Evolutionary conservation across 2,329 filamentous ascomycete species (phyloP), one percentile per base, ranked within the genome.

Genomic region (Lanzia echinophila): DNA sequence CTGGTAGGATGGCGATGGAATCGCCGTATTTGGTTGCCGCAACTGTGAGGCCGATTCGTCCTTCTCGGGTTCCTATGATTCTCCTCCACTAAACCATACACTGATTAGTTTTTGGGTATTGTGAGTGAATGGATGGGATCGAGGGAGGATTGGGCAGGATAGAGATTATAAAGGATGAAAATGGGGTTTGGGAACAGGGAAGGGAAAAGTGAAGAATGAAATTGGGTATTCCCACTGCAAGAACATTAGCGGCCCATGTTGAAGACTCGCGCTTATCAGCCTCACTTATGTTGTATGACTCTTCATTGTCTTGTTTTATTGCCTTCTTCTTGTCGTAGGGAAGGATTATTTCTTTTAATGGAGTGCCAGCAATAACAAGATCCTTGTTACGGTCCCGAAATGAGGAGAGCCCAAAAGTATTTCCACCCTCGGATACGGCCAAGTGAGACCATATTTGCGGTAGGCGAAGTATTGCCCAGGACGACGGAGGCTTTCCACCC

Each of bases 171-270:
- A 28, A 28, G 8, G n/a, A n/a, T 4, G 4, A 28, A 28, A 4
- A 28, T 28, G 8, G 8, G 24, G 24, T 8, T 28, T 8, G 24
- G 24, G 24, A 28, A 28, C 8, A 28, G 24, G 24, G 8, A 28
- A 28, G 8, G 24, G 24, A 8, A 28, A 28, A 28, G 24, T 28
- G 8, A 28, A 28, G 8, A 28, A n/a, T n/a, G 24, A 28, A 28
- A 28, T 28, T 28, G 24, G 24, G 8, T 28, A 28, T 28, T 8
- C 24, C 8, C 8, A 28, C 24, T 4, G 50, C 50, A 28, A 47
- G 50, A 3, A 53, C 44, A 41, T 53, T 53, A 2, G 50, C 50
- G 8, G 43, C 50, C 50, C 43, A 53, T 2, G 50, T 20, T 24
- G 43, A 53, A 39, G 43, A 17, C 38, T 53, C 43, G 8, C 50